Evolutionary conservation across 495 filamentous ascomycete species (phyloP), one percentile per base, ranked within the genome.

Genomic region (Aspergillus haitiensis): DNA sequence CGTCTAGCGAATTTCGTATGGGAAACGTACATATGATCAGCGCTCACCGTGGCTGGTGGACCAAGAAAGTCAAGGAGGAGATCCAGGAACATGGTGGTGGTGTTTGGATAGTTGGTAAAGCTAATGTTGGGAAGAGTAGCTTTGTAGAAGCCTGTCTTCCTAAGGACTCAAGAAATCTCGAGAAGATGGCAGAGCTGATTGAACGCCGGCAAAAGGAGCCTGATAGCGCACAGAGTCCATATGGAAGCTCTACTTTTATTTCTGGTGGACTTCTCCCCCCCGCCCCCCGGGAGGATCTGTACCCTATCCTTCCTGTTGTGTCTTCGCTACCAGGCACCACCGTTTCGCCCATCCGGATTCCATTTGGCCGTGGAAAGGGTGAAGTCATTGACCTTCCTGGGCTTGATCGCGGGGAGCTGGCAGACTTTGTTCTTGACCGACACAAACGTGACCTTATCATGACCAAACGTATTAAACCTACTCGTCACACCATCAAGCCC

Each of bases 41-140:
- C 69, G 83, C 92, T 10, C 88, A 90, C 59, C 77, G 88, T 56
- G 81, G 82, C 16, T 96, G 93, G 93, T 95, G 92, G 92, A 96
- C 89, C 0, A 89, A 83, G 63, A 76, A 88, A 40, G 74, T 97
- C 61, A 96, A 92, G 70, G 88, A 96, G 65, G 85, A 91, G 32
- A 90, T 96, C 48, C 88, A 81, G 73, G 75, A 84, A 36, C 84
- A 90, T 40, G 90, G 88, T 8, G 92, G 93, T 3, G 95, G 88
- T 6, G 82, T 89, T n/a, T 99, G 94, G 94, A 86, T 99, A 78
- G 90, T 98, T 27, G 94, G 95, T n/a, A 96, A 93, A 65, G 91
- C 88, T 52, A 99, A 99, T 67, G 94, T 98, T 31, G 94, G 94
- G 12, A 99, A 99, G 72, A 97, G 92, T 67, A 87, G 86, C 61